Base-by-base conservation (phyloP, 495 filamentous ascomycete species). In the Jackrogersella multiformis region DNA sequence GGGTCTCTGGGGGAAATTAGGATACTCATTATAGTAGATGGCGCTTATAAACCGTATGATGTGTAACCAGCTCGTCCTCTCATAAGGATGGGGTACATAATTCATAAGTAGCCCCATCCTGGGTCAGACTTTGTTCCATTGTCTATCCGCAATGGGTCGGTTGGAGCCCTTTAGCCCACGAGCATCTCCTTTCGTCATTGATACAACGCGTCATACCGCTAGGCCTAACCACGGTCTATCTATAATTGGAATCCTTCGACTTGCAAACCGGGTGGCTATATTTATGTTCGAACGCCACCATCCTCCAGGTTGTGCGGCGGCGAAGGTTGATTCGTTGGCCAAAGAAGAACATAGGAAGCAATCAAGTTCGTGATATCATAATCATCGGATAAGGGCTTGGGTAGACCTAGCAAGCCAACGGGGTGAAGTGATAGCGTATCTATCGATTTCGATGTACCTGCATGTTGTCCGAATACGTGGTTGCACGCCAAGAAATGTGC, bases 11-110 rank as follows among this genome's bases (percentile, higher is more conserved):
- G 32, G 16, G 28, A 52, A 16, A 38, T 32, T 20, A 46, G 2
- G 20, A 15, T 26, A 41, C 24, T 60, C 56, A 60, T 60, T 16
- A 21, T 26, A 23, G 10, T 26, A 45, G 18, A 28, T 60, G 56
- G 56, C 32, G 56, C 10, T 39, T 16, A 26, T 26, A 18, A 20
- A 13, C 30, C 32, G 13, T 13, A 28, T 18, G 20, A 20, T 49
- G 28, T 42, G 26, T 26, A 24, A 46, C 42, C 23, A 15, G 42
- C 13, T 10, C 20, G 21, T 21, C 21, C 42, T 24, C 21, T 46
- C 3, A 21, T 26, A 13, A 26, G 20, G n/a, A 26, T 21, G 21
- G 21, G 21, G 21, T 46, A n/a, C 42, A 26, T 20, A n/a, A 46
- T n/a, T 26, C 21, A 46, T 26, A 26, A 26, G 21, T 46, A 46